Base-by-base conservation (phyloP, 2,329 filamentous ascomycete species). In the Talaromyces rugulosus region DNA sequence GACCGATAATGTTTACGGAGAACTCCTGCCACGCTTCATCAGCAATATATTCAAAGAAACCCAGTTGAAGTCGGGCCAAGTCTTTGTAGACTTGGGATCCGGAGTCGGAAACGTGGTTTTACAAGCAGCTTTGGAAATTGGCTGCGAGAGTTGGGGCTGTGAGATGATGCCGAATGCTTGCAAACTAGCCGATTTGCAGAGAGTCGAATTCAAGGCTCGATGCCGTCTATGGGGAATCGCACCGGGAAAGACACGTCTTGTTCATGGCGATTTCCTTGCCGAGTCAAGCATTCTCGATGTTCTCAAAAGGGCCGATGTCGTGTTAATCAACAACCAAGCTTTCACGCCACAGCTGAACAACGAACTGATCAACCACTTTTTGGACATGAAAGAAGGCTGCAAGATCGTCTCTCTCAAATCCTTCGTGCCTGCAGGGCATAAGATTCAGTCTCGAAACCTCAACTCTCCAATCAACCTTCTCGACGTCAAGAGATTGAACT, bases 251-350 rank as follows among this genome's bases (percentile, higher is more conserved):
- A 90, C 95, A n/a, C 84, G 87, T 64, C 85, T 99, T 6, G 85
- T 94, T 65, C 82, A 88, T 51, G 95, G 92, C 9, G 91, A 96
- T 72, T 97, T 99, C 71, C 86, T 92, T 9, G 86, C 87, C 66
- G 90, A 89, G 67, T 74, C 83, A 16, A 82, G 82, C 62, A 91
- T 97, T 56, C 83, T 88, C 63, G 83, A 87, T 28, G 88, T 88
- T 7, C 82, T 99, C 56, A 89, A 89, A 74, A 86, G 88, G 60
- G 94, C 95, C 1, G 95, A 99, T 73, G 93, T 98, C n/a, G 86
- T 99, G 18, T 84, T 99, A 30, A 94, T 98, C 69, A 99, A 99
- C 81, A 99, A 99, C 78, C 93, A 98, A 77, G 95, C 92, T 2
- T 99, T 99, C 77, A 93, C 89, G 5, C 89, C 93, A 14, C 84